Evolutionary conservation across 257 asterid genomes (phyloP).

Genomic region (Sherardia arvensis): DNA sequence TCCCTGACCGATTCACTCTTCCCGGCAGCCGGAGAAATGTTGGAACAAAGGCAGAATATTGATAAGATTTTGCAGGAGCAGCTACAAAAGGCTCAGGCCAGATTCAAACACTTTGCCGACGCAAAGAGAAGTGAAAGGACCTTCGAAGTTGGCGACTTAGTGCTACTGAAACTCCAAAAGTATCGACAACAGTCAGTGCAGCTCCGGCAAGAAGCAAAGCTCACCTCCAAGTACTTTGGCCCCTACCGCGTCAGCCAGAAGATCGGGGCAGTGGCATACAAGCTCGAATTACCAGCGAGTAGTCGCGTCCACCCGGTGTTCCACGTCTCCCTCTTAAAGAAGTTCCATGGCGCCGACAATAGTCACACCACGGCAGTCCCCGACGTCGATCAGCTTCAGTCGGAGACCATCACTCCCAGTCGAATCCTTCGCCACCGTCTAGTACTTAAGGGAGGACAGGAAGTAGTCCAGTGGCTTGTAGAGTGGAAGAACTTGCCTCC

Average conservation of each 20-base stretch:
- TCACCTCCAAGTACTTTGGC: neutral
- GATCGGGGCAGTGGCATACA: neutral
- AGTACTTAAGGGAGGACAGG: neutral
- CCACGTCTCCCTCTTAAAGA: neutral
- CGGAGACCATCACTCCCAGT: neutral
- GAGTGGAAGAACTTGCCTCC: too few relatives aligned
- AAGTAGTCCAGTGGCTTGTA: neutral
- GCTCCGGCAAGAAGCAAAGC: neutral
- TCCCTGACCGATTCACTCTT: neutral
- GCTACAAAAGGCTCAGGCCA: neutral
- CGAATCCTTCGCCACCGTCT: neutral
- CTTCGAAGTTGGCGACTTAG: neutral
- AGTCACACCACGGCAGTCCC: too few relatives aligned
- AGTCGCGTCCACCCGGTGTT: neutral
- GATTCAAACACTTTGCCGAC: neutral
- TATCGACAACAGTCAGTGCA: neutral
- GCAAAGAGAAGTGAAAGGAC: neutral
- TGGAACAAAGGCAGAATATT: neutral
- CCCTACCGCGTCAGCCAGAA: neutral
- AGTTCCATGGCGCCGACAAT: too few relatives aligned
- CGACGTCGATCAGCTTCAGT: neutral
- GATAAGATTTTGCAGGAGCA: neutral
- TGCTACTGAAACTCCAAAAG: too few relatives aligned
- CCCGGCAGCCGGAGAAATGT: neutral
- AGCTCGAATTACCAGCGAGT: too few relatives aligned